Evolutionary conservation across 163 green algal species (phyloP).

Genomic region (Scenedesmus sp.): DNA sequence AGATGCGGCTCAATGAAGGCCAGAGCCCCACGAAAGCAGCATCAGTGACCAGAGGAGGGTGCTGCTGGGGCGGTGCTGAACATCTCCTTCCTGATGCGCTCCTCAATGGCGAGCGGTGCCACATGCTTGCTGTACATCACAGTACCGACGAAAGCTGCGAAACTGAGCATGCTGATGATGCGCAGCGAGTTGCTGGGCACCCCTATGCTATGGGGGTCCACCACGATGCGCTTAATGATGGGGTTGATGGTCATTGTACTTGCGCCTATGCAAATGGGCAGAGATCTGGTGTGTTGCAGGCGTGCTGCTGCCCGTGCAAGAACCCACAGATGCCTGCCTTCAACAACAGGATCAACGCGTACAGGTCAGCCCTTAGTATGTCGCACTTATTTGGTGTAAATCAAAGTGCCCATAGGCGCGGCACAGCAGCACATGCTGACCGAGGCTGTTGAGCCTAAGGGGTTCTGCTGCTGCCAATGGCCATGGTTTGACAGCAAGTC

Average conservation of each 20-base stretch:
- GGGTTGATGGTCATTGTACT: constrained; percentile 29
- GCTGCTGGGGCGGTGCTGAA: constrained; percentile 19
- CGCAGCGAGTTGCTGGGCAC: constrained; percentile 21
- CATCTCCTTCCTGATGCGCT: constrained; percentile 48
- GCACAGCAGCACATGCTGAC: neutral
- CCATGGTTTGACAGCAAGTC: no score
- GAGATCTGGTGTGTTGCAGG: neutral
- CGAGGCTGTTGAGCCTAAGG: neutral
- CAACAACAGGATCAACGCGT: neutral
- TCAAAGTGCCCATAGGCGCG: neutral
- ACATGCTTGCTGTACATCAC: constrained; percentile 46
- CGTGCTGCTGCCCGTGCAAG: neutral
- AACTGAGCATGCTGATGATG: constrained; percentile 10
- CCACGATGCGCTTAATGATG: constrained; percentile 49
- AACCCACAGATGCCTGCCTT: neutral
- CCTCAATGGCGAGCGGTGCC: constrained; percentile 11
- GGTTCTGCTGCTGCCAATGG: neutral
- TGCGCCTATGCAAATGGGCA: neutral
- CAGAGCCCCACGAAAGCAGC: neutral
- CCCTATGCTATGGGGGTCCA: neutral
- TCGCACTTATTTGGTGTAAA: neutral
- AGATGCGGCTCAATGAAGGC: neutral
- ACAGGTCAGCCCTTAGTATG: no score
- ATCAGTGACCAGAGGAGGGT: neutral
- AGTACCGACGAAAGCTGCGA: constrained; percentile 11